phyloP scores from a whole-genome alignment of 495 filamentous ascomycete species.

The Emericellopsis terricola region DNA sequence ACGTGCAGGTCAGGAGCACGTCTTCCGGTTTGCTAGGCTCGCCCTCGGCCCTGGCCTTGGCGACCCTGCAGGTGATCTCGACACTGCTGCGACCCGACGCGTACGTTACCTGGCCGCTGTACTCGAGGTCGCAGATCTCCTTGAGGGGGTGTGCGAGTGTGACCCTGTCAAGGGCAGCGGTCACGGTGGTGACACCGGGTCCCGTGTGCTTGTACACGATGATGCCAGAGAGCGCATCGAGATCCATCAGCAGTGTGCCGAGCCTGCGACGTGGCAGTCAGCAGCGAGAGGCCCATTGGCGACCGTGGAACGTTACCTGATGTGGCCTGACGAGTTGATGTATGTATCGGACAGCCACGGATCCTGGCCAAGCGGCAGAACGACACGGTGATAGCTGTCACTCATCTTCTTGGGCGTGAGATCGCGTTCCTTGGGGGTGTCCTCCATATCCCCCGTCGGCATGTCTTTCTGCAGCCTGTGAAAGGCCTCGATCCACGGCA shows the following conservation, averaged over 20 bases:
- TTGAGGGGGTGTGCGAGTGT: conserved; percentile 54
- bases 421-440: conserved; percentile 8
- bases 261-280: conserved; percentile 14
- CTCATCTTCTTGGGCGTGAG: conserved; percentile 22
- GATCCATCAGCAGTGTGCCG: conserved; percentile 61
- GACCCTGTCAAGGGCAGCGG: conserved; percentile 66
- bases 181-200: conserved; percentile 58
- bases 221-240: conserved; percentile 66
- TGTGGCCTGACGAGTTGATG: conserved; percentile 25
- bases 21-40: conserved; percentile 43
- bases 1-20: conserved; percentile 60
- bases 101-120: conserved; percentile 67
- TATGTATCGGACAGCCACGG: conserved; percentile 24
- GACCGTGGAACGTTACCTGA: conserved; percentile 9
- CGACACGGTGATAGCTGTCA: conserved; percentile 20
- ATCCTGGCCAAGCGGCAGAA: conserved; percentile 20
- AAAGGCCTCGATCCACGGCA: conserved; percentile 15
- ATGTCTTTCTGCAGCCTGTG: conserved; percentile 9
- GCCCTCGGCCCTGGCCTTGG: conserved; percentile 39
- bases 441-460: conserved; percentile 4
- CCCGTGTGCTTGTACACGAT: conserved; percentile 75
- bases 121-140: conserved; percentile 65
- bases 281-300: conserved; percentile 2
- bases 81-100: conserved; percentile 65
- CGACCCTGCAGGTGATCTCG: conserved; percentile 62